Base-by-base conservation (phyloP, 805 yeast genomes). In the Ogataea ramenticola region DNA sequence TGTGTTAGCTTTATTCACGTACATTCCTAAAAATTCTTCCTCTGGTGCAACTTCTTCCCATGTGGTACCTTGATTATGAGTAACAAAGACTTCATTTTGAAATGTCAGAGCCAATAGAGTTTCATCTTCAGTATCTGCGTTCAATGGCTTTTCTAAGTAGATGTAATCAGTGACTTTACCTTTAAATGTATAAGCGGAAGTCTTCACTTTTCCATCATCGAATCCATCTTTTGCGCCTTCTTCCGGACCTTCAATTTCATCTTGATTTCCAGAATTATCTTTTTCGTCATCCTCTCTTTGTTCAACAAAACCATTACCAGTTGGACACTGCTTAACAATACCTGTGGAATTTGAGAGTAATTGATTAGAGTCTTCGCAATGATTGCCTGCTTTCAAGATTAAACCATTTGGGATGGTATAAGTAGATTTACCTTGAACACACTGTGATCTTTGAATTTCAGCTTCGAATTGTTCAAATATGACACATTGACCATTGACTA, bases 61-160 rank as follows among this genome's bases (percentile, higher is more conserved):
- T 2, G 60, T 57, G 11, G 65, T 55, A 19, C 93, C 93, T 43
- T 82, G 84, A 59, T 86, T 79, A 51, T 78, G 81, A 1, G 96
- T 82, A 6, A 86, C 76, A 54, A 69, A 84, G 2, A 79, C 79
- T 29, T 71, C 69, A 43, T 75, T 70, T 30, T 72, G 68, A 27
- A 64, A 58, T 1, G 90, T 84, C 45, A 76, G 66, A 3, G 83
- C 67, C 15, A 90, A 59, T 15, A 90, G 62, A 1, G 87, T 76
- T 57, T 83, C 88, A 49, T 80, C 85, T 24, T 64, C 65, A 38
- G 66, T 49, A 12, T 67, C 62, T 37, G 55, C 49, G 4, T 64
- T 65, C 34, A 62, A 61, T 38, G 72, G 66, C 48, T 74, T 77
- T 42, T 82, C 84, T 46, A 83, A 65, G 51, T 84, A 84, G 36